These are phyloP conservation scores for Erythrobasidium hasegawianum DNA, from an alignment of 1,284 basidiomycete species.

Conservation along the genomic window DNA sequence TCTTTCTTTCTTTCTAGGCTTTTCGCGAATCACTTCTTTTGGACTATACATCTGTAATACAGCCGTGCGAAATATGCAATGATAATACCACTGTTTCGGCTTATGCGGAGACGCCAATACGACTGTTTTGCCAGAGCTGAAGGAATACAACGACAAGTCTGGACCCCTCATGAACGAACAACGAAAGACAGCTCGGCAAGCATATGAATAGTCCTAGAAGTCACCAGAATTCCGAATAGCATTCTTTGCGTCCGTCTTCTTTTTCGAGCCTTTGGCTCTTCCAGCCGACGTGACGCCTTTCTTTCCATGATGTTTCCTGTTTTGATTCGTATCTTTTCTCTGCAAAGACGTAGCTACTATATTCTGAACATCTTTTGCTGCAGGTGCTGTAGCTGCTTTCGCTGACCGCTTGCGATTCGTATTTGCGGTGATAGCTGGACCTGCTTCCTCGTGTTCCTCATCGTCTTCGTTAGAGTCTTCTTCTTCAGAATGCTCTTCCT, in stretches of 20 bases:
- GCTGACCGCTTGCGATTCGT: conserved; percentile 11
- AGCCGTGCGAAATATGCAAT: too few relatives aligned
- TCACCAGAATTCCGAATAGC: conserved; percentile 11
- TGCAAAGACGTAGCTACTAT: conserved; percentile 38
- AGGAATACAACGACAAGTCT: not conserved
- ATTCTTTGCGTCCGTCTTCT: conserved; percentile 41
- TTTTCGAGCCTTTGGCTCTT: conserved; percentile 44
- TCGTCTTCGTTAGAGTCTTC: conserved; percentile 36
- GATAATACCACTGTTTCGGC: too few relatives aligned
- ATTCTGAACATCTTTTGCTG: conserved; percentile 33
- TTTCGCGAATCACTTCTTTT: too few relatives aligned
- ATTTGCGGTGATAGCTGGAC: conserved; percentile 14
- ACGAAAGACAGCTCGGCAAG: not conserved
- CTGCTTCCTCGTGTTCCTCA: conserved; percentile 27
- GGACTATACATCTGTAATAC: too few relatives aligned
- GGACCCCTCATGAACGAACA: not conserved
- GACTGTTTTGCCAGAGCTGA: too few relatives aligned
- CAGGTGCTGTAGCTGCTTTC: conserved; percentile 14
- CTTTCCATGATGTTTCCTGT: conserved; percentile 45
- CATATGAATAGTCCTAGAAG: conserved; percentile 1
- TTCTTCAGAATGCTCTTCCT: too few relatives aligned
- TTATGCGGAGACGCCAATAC: too few relatives aligned
- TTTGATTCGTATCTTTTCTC: conserved; percentile 33
- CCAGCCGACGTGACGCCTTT: conserved; percentile 42
- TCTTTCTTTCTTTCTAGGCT: too few relatives aligned